These are phyloP conservation scores for Pouteria campechiana DNA, from an alignment of 179 eudicot genomes.

Conservation along the genomic window DNA sequence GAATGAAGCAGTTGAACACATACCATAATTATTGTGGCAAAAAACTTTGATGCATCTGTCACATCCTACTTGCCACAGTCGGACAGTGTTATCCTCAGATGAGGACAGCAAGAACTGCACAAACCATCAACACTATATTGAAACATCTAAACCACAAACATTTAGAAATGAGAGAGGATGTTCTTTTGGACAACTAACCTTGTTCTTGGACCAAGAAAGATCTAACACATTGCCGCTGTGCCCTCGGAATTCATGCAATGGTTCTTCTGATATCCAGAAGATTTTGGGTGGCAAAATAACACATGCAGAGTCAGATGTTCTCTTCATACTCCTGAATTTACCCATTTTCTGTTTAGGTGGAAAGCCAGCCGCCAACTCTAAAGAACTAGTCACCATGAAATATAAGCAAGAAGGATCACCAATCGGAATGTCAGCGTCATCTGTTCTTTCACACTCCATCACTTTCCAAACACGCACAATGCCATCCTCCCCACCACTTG, in stretches of 20 bases:
- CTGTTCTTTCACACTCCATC: conserved; percentile 50
- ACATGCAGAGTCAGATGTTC: conserved; percentile 65
- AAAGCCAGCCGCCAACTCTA: conserved; percentile 46
- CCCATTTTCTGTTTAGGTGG: conserved; percentile 33
- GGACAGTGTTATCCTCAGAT: conserved; percentile 75
- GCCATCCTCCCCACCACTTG: conserved; percentile 85
- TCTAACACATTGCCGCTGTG: conserved; percentile 67
- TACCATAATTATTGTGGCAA: conserved; percentile 75
- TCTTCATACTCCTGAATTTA: conserved; percentile 25
- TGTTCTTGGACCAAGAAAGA: conserved; percentile 73
- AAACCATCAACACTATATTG: conserved; percentile 9
- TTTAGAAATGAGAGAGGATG: neutral
- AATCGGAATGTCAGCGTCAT: conserved; percentile 45
- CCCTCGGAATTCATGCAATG: conserved; percentile 61
- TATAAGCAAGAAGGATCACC: conserved; percentile 67
- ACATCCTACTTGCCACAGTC: conserved; percentile 73
- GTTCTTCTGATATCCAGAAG: conserved; percentile 67
- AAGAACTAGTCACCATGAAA: conserved; percentile 57
- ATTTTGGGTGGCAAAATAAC: conserved; percentile 71
- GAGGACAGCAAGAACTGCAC: conserved; percentile 71
- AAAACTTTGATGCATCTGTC: conserved; percentile 52
- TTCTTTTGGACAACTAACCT: conserved; percentile 36
- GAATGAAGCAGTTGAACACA: neutral
- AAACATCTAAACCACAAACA: neutral
- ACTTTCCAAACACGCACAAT: conserved; percentile 81